Evolutionary conservation across 164 flowering plant genomes (phyloP), one percentile per base, ranked within the genome.

Genomic region (Pachysandra terminalis): DNA sequence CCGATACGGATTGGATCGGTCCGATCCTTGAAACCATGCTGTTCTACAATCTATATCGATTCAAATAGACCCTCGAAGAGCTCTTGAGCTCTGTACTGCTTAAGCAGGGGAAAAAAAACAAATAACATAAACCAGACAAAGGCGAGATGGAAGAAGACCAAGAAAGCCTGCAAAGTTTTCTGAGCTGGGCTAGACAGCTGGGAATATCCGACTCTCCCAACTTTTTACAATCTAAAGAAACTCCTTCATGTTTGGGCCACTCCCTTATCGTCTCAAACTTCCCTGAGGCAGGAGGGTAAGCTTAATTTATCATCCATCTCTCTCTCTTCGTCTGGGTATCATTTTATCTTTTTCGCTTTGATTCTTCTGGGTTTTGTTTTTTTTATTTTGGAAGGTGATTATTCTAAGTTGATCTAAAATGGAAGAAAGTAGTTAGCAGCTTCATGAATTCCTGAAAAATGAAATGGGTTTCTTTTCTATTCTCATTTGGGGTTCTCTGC

Each of bases 201-300:
- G 95, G 93, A 63, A 78, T 93, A 9, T 77, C 95, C 12, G 95
- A 93, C 68, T 81, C 86, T 0, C 57, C 78, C 9, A 48, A 55
- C n/a, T 40, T 55, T 23, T 45, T 27, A 24, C 32, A 53, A 37
- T 55, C 32, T 9, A 41, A 52, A 54, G 49, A n/a, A 6, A 35
- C 78, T 19, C 19, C 52, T 55, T 77, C 81, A 17, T 86, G 96
- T 77, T 62, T 90, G 78, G 92, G 89, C 52, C 80, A 80, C n/a
- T 80, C 92, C 64, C 87, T 93, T 32, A 66, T 26, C 66, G 77
- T 90, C 59, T 77, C 93, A 17, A 59, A 77, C 48, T 90, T 93
- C 68, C 91, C 92, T 21, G 70, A 73, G 13, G 86, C 88, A 37
- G 98, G 98, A 77, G 96, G 96, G 96, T 92, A 70, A 62, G 53